Base-by-base conservation (phyloP, 2,329 filamentous ascomycete genomes). In the Bipolaris sorokiniana region DNA sequence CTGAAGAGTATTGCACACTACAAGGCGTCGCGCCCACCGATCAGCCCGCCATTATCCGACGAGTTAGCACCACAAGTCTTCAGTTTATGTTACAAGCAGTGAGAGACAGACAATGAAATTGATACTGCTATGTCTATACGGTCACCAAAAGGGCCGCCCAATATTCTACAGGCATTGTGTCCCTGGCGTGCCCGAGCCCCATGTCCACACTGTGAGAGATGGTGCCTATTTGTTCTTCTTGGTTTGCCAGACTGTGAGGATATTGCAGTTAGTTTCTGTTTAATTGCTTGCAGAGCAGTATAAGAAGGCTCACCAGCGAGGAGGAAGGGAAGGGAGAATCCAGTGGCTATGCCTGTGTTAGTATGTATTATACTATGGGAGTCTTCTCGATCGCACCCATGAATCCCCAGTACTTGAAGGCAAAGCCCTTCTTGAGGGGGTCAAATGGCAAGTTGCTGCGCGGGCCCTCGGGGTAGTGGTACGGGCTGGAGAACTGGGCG, bases 401-500 rank as follows among this genome's bases (percentile, higher is more conserved):
- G 83, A 90, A 95, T 63, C 77, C 77, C 90, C 92, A 96, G 88
- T 90, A 99, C 81, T 89, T 85, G 70, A 91, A 62, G 67, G 83
- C 86, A 79, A 99, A 99, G 82, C 85, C 90, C 82, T 88, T 91
- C 77, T 88, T 94, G 82, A 91, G 85, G 68, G 95, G 90, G 86
- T 99, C 96, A 88, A 99, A 99, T 68, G 95, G 95, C 67, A 99
- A 82, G 86, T 97, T 98, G 84, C 86, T 89, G 81, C 92, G 90
- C 75, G 94, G 91, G 66, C 94, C 95, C 84, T 98, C 94, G 71
- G 94, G 90, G 84, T 99, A 99, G 86, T 99, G 95, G 89, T 96
- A 97, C 65, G 93, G 93, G 78, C 91, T 96, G 72, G 84, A 86
- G 78, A 96, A 82, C 79, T 91, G 92, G 77, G 90, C 81, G 76